Evolutionary conservation across 2,329 filamentous ascomycete species (phyloP).

Genomic region (Pyricularia sp.): DNA sequence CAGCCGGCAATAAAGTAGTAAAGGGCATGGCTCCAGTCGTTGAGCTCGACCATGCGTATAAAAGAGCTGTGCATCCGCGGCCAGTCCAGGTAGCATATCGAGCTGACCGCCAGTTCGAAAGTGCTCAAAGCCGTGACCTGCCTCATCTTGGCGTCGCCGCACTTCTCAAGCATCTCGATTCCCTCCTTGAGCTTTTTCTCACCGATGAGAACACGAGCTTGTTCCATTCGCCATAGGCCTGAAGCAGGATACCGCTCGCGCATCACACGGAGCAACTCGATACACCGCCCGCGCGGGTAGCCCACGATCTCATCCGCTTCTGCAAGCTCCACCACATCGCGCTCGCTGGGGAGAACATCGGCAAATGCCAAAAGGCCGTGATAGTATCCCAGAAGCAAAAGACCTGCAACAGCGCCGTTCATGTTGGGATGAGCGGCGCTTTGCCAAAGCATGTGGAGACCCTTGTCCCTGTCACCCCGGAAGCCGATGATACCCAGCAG

Average conservation of each 20-base stretch:
- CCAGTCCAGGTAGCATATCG: slow-evolving; percentile 74
- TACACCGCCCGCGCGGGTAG: slow-evolving; percentile 62
- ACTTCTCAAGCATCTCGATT: slow-evolving; percentile 52
- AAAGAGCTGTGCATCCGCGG: slow-evolving; percentile 65
- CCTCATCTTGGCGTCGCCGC: slow-evolving; percentile 63
- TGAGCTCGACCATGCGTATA: slow-evolving; percentile 64
- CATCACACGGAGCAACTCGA: slow-evolving; percentile 62
- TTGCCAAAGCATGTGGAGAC: slow-evolving; percentile 82
- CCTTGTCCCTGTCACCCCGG: slow-evolving; percentile 74
- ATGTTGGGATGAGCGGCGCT: slow-evolving; percentile 79
- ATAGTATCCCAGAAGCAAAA: slow-evolving; percentile 78
- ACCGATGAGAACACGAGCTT: slow-evolving; percentile 66
- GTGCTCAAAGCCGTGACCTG: slow-evolving; percentile 78
- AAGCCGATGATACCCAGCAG: slow-evolving; percentile 87
- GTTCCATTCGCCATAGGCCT: slow-evolving; percentile 79
- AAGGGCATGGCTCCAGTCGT: slow-evolving; percentile 82
- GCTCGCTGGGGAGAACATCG: slow-evolving; percentile 68
- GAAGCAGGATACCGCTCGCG: slow-evolving; percentile 70
- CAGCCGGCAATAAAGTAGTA: slow-evolving; percentile 84
- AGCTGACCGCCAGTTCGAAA: slow-evolving; percentile 74
- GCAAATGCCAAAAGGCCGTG: slow-evolving; percentile 79
- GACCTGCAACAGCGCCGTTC: slow-evolving; percentile 81
- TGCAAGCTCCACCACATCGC: slow-evolving; percentile 36
- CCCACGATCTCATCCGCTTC: slow-evolving; percentile 52
- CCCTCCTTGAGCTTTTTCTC: slow-evolving; percentile 58